Base-by-base conservation (phyloP, 495 filamentous ascomycete species). In the Stereocaulon alpinum region DNA sequence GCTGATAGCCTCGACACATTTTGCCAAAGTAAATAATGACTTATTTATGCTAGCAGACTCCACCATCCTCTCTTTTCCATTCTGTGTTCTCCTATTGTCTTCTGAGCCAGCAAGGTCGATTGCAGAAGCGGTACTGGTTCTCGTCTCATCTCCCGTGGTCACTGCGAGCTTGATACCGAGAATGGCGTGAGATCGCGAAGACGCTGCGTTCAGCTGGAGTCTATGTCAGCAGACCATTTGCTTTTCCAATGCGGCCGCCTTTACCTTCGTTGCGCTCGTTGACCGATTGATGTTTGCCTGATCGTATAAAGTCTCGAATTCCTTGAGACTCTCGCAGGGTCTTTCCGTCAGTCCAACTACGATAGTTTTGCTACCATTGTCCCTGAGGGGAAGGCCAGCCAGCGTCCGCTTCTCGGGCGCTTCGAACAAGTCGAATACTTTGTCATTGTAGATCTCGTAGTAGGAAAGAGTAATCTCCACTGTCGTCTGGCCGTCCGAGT, bases 21-120 rank as follows among this genome's bases (percentile, higher is more conserved):
- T 91, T 24, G 89, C 89, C 32, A 98, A 75, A 34, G 95, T 91
- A 65, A 98, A 98, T 12, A 98, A 77, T 62, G 86, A 91, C 74
- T 96, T 98, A 77, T 98, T 98, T 76, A 98, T 98, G 68, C 89
- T 94, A 2, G 91, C 89, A n/a, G 90, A 95, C 70, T 98, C 93
- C 2, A 94, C 80, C 76, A 98, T 80, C 15, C 93, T 77, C 67
- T 96, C 90, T 72, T 93, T 94, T 61, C 86, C 89, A 72, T 98
- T 98, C 40, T 95, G 91, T 0, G 93, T 98, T 40, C 93, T 73
- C 27, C 93, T 78, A 69, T 98, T 98, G 68, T 98, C 93, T 71
- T 98, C 93, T 14, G 90, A 95, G 11, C 93, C 93, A 50, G 93
- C 93, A 63, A 98, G 78, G 75, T 98, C 93, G 72, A 98, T 97